Base-by-base conservation (phyloP, 495 filamentous ascomycete genomes). In the Hypoxylon perforatum region DNA sequence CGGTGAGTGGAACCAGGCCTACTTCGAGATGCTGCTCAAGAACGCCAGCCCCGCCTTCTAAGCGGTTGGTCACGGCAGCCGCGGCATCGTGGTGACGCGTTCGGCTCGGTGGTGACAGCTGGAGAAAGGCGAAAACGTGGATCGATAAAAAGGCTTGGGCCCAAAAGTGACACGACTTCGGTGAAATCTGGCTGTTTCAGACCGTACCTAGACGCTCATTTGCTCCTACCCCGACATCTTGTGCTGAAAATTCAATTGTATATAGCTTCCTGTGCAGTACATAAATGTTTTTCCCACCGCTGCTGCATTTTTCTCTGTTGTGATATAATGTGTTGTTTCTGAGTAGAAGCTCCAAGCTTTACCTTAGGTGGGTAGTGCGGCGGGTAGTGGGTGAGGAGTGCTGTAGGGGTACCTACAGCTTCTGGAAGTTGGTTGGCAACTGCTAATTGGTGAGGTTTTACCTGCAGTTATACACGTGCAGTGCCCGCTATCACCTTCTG, bases 1-100 rank as follows among this genome's bases (percentile, higher is more conserved):
- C 61, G 90, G 90, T 46, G 77, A 79, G 18, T 93, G 91, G 90
- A 89, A 91, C 86, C 86, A 92, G 85, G 88, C 82, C 44, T 91
- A 90, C 82, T 92, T 92, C 74, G 87, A 87, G 81, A 82, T 85
- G 77, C 78, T 92, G 57, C 57, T 92, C 68, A 79, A 76, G 69
- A 92, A 92, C 74, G 88, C 90, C 73, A 87, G 84, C 65, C 90
- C 90, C 28, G 23, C 77, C 12, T 84, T 87, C 72, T 71, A 71
- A 57, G 54, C 22, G 57, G 10, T 4, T 51, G 21, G n/a, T 30
- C n/a, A 25, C 21, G 46, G 11, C 30, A 38, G 61, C 49, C 0
- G 21, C 39, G 33, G 49, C 53, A 47, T 63, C 41, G n/a, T n/a
- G n/a, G n/a, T n/a, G 25, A 28, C 47, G 60, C 46, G 50, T 63